Percentiles rank a stretch among this genome's conserved stretches.
These are phyloP conservation scores for Juglanconis oblonga DNA, from an alignment of 2,329 filamentous ascomycete genomes.

Conservation along the genomic window DNA sequence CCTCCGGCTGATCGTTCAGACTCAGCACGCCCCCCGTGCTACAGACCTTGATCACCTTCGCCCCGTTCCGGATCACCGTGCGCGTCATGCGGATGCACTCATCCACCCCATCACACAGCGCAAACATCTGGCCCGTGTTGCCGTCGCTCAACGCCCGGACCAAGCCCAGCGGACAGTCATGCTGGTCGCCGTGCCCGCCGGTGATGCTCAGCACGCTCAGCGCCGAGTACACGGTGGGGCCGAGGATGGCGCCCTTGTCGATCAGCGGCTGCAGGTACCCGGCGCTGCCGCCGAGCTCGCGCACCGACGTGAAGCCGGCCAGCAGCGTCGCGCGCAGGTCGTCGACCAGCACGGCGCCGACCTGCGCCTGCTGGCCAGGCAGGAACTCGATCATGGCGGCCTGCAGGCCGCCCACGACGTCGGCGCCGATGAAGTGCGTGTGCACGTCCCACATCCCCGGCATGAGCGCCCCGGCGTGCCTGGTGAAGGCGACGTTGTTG, in stretches of 20 bases:
- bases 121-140: slow-evolving; percentile 22
- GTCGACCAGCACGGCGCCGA: slow-evolving; percentile 38
- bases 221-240: slow-evolving; percentile 47
- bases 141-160: slow-evolving; percentile 32
- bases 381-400: slow-evolving; percentile 22
- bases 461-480: slow-evolving; percentile 40
- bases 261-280: slow-evolving; percentile 41
- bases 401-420: slow-evolving; percentile 21
- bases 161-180: slow-evolving; percentile 33
- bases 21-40: slow-evolving; percentile 42
- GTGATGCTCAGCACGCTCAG: slow-evolving; percentile 43
- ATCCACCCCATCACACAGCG: slow-evolving; percentile 42
- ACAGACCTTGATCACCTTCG: slow-evolving; percentile 46
- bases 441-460: slow-evolving; percentile 54
- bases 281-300: slow-evolving; percentile 46
- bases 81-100: slow-evolving; percentile 43
- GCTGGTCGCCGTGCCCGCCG: slow-evolving; percentile 46
- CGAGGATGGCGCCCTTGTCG: slow-evolving; percentile 40
- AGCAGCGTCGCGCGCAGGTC: slow-evolving; percentile 40
- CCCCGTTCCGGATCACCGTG: slow-evolving; percentile 41
- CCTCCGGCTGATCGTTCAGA: slow-evolving; percentile 39
- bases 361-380: slow-evolving; percentile 26
- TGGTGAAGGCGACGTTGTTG: slow-evolving; percentile 23
- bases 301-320: slow-evolving; percentile 48
- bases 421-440: slow-evolving; percentile 42